phyloP scores from a whole-genome alignment of 805 yeast genomes.

The Cyberlindnera euphorbiiphila region DNA sequence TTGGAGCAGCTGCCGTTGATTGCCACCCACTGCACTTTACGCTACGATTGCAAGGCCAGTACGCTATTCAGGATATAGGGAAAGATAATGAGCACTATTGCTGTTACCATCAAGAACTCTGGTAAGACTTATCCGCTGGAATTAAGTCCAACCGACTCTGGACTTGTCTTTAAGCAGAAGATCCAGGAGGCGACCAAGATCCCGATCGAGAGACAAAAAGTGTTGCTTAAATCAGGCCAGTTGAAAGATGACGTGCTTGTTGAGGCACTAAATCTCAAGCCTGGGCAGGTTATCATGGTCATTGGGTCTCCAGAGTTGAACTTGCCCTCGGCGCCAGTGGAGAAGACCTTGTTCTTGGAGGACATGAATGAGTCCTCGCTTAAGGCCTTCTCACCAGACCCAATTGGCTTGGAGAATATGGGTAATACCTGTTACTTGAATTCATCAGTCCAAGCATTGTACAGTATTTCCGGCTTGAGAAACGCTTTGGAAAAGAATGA shows the following conservation, averaged over 20 bases:
- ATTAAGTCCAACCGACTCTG: conserved; percentile 30
- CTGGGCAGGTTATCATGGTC: conserved; percentile 74
- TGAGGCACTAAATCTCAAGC: conserved; percentile 50
- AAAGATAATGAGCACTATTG: no score
- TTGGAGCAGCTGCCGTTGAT: no score
- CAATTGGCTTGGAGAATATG: conserved; percentile 88
- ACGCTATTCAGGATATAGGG: no score
- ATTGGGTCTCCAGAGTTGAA: conserved; percentile 83
- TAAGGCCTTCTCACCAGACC: conserved; percentile 41
- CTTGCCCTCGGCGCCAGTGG: conserved; percentile 49
- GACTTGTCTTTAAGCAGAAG: conserved; percentile 59
- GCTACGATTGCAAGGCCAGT: no score
- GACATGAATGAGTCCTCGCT: conserved; percentile 50
- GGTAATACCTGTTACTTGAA: conserved; percentile 96
- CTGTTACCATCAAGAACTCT: conserved; percentile 53
- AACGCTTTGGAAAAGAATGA: conserved; percentile 50
- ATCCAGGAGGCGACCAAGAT: conserved; percentile 73
- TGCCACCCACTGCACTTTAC: no score
- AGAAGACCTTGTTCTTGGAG: conserved; percentile 56
- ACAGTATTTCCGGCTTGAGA: conserved; percentile 71
- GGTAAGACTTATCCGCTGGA: conserved; percentile 60
- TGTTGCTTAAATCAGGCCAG: conserved; percentile 86
- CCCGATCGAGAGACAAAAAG: conserved; percentile 87
- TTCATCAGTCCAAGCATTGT: conserved; percentile 83
- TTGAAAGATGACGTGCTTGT: conserved; percentile 53